Conservation (phyloP, 208 protist species). For the Angomonas ambiguus region DNA sequence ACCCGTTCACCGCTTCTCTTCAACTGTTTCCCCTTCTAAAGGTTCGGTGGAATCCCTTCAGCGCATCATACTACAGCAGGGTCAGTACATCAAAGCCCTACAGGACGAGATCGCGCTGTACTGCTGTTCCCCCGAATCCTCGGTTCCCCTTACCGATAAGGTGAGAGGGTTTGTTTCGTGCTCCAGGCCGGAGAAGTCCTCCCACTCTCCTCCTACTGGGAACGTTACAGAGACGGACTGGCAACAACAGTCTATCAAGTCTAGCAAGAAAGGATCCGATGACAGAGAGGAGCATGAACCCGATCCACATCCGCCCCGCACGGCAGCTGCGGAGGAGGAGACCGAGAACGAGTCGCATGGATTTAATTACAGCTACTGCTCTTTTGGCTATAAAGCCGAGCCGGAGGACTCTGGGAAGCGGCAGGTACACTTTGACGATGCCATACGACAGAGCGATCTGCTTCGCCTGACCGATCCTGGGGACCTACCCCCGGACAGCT, state of each 20-base stretch:
- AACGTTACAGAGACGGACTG: background rate
- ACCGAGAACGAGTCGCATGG: constrained; percentile 1
- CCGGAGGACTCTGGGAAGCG: background rate
- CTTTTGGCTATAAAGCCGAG: constrained; percentile 6
- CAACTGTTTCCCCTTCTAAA: background rate
- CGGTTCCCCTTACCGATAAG: background rate
- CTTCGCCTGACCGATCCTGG: background rate
- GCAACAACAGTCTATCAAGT: background rate
- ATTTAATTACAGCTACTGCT: constrained; percentile 15
- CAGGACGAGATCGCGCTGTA: constrained; percentile 33
- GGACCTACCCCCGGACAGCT: background rate
- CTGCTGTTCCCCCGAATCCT: constrained; percentile 10
- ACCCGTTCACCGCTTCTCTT: constrained; percentile 10
- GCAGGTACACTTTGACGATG: constrained; percentile 7
- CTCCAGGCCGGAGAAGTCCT: background rate
- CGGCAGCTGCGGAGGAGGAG: background rate
- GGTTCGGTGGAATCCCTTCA: constrained; percentile 29
- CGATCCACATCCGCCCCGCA: constrained; percentile 14
- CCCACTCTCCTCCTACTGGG: background rate
- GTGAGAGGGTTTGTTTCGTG: background rate
- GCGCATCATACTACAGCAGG: constrained; percentile 36
- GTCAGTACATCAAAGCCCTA: constrained; percentile 34
- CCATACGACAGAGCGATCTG: background rate
- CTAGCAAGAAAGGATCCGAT: background rate
- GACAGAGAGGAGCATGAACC: constrained; percentile 13